Base-by-base conservation (phyloP, 176 grass and related monocot species). In the Bothriochloa decipiens region DNA sequence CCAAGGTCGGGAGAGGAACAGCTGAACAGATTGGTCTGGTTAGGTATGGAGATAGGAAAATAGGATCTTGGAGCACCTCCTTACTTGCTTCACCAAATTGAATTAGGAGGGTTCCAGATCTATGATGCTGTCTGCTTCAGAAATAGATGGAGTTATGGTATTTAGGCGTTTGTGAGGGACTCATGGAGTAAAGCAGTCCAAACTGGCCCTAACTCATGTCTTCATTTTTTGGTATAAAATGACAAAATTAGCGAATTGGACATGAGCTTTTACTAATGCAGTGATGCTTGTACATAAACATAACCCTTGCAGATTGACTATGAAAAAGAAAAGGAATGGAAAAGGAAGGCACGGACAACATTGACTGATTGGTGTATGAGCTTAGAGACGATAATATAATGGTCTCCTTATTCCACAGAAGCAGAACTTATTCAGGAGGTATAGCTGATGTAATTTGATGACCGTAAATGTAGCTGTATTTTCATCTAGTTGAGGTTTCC, bases 381-480 rank as follows among this genome's bases (percentile, higher is more conserved):
- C 80, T 88, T 98, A 70, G 89, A 91, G 7, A 93, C 89, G 10
- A 87, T 98, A 36, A 67, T 88, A 22, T 28, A 88, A 79, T 98
- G 95, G 92, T 95, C 92, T 42, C 95, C 92, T 14, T 98, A 93
- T 93, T 90, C 85, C 70, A 95, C 78, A 85, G 95, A 98, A 91
- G 69, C 80, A 77, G 91, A 98, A 82, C 89, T 98, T 78, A 93
- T 98, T 67, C 80, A 95, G 14, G 87, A 95, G 91, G 95, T 98
- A 65, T 86, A 78, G 49, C 65, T 78, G 71, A 47, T 85, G 27
- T 81, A 53, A 23, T 71, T 63, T 45, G 39, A 39, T 81, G 65
- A 37, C 35, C 74, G 45, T 66, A 11, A 0, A 57, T 45, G 10
- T 67, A 37, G 42, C 17, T 60, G 63, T 60, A 16, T 76, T 18